phyloP scores from a whole-genome alignment of 306 rosid genomes.

The Glycine soja region DNA sequence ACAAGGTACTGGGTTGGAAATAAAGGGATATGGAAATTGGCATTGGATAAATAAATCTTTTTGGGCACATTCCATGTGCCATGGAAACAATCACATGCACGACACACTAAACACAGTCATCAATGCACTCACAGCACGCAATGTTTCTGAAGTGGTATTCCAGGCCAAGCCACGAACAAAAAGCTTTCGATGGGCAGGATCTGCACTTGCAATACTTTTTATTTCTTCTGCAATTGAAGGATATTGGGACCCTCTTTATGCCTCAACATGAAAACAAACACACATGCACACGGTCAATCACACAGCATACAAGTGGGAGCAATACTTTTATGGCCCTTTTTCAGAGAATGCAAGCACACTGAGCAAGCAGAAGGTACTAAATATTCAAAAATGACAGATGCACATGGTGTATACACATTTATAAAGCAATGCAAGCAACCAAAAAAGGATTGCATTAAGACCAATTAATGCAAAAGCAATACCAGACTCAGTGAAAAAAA shows the following conservation, averaged over 20 bases:
- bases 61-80: conserved; percentile 19
- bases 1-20: conserved; percentile 20
- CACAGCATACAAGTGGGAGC: conserved; percentile 68
- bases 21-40: conserved; percentile 11
- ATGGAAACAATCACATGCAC: conserved; percentile 58
- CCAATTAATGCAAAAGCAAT: background rate
- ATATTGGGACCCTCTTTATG: conserved; percentile 87
- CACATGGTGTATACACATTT: background rate
- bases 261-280: conserved; percentile 94
- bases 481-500: conserved; percentile 14
- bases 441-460: background rate
- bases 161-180: conserved; percentile 91
- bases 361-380: conserved; percentile 43
- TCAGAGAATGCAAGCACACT: conserved; percentile 49
- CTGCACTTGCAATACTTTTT: conserved; percentile 77
- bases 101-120: conserved; percentile 67
- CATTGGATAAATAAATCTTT: conserved; percentile 34
- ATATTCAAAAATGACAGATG: conserved; percentile 28
- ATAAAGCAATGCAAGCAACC: conserved; percentile 31
- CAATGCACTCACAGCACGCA: conserved; percentile 86
- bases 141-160: conserved; percentile 79
- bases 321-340: conserved; percentile 42
- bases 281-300: conserved; percentile 79
- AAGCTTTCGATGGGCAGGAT: conserved; percentile 89
- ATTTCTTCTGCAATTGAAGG: conserved; percentile 88